Evolutionary conservation across 2,329 filamentous ascomycete genomes (phyloP).

Genomic region (Talaromyces verruculosus): DNA sequence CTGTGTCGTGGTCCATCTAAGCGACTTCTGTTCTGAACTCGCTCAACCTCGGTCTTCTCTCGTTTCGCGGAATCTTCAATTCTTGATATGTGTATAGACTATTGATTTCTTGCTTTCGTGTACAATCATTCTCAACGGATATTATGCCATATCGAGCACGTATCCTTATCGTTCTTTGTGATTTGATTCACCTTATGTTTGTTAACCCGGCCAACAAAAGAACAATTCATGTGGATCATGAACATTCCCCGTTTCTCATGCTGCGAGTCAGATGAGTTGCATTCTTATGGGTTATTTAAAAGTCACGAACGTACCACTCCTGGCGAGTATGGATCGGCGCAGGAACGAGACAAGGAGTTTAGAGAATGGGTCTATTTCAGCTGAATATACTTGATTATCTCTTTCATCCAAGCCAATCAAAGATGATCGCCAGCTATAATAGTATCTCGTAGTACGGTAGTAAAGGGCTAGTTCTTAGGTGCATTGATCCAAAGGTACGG

Average conservation of each 20-base stretch:
- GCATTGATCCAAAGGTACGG: neutral
- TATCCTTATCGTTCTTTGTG: constrained; percentile 12
- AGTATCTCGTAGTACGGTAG: neutral
- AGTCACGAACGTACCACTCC: constrained; percentile 20
- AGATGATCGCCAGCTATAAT: neutral
- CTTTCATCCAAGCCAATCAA: neutral
- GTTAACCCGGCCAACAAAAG: constrained; percentile 17
- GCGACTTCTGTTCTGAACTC: constrained; percentile 12
- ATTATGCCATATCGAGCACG: constrained; percentile 3
- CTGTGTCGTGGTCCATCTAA: constrained; percentile 44
- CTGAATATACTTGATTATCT: constrained; percentile 1
- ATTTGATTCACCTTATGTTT: constrained; percentile 18
- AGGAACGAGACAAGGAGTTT: constrained; percentile 17
- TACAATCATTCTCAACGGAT: constrained; percentile 16
- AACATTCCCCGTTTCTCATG: constrained; percentile 4
- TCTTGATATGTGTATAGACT: constrained; percentile 31
- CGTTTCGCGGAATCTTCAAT: constrained; percentile 23
- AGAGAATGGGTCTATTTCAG: constrained; percentile 17
- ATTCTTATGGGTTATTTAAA: constrained; percentile 10
- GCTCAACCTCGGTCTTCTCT: constrained; percentile 7
- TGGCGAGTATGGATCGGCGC: constrained; percentile 21
- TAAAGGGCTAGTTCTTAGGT: neutral
- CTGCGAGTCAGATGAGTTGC: constrained; percentile 17
- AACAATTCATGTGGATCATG: constrained; percentile 21
- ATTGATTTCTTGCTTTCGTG: constrained; percentile 23